These are phyloP conservation scores for Scutellaria galericulata DNA, from an alignment of 257 asterid species.

Conservation along the genomic window DNA sequence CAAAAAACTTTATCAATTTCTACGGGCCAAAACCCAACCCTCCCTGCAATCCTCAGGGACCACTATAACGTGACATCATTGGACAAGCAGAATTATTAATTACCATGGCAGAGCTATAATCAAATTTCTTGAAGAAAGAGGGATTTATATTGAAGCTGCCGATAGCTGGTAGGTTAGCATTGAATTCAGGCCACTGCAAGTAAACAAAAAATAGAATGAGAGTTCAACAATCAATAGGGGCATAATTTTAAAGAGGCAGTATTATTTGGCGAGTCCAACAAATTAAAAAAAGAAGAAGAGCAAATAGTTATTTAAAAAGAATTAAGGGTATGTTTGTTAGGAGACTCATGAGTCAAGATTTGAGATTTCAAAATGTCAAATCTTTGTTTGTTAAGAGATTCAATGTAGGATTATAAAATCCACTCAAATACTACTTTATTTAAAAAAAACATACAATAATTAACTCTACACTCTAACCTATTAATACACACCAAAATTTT, in stretches of 20 bases:
- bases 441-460: too few species aligned
- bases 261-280: constrained; percentile 7
- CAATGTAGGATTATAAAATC: too few species aligned
- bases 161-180: constrained; percentile 61
- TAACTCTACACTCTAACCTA: too few species aligned
- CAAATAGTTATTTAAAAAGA: too few species aligned
- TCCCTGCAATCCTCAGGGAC: constrained; percentile 2
- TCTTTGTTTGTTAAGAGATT: too few species aligned
- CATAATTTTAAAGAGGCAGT: background rate
- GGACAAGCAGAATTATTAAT: constrained; percentile 24
- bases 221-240: background rate
- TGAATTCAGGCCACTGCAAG: constrained; percentile 91
- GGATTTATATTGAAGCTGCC: constrained; percentile 80
- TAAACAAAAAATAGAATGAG: constrained; percentile 23
- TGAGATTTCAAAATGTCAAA: too few species aligned
- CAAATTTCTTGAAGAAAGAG: constrained; percentile 79
- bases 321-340: too few species aligned
- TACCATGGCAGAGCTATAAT: constrained; percentile 91
- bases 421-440: too few species aligned
- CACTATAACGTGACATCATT: constrained; percentile 1
- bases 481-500: too few species aligned
- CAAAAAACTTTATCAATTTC: background rate
- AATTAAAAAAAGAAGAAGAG: constrained; percentile 20
- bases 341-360: too few species aligned
- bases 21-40: constrained; percentile 18